Percentiles rank a stretch among this genome's conserved stretches.
Evolutionary conservation across 768 basidiomycete species (phyloP).

Genomic region (Atractiella rhizophila): DNA sequence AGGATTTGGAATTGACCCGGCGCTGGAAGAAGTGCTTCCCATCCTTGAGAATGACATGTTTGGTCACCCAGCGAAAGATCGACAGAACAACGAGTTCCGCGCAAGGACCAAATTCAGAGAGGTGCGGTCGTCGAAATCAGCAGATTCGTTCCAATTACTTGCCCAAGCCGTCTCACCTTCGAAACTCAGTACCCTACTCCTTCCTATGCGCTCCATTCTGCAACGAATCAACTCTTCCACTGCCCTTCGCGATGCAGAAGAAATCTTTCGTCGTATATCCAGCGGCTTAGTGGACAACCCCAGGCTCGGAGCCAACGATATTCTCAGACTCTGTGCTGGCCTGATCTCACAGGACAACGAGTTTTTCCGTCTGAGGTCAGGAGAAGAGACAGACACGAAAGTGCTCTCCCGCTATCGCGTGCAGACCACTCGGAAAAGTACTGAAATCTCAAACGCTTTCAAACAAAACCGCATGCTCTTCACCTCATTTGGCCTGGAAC

Average conservation of each 20-base stretch:
- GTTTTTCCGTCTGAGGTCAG: conserved; percentile 36
- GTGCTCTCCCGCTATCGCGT: conserved; percentile 28
- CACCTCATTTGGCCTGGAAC: conserved; percentile 67
- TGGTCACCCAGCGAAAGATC: conserved; percentile 74
- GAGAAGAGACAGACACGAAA: conserved; percentile 6
- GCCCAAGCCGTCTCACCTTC: conserved; percentile 52
- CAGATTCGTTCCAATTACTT: conserved; percentile 61
- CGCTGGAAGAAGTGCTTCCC: conserved; percentile 51
- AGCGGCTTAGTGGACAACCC: conserved; percentile 62
- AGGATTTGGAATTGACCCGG: conserved; percentile 36
- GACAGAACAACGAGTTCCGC: conserved; percentile 55
- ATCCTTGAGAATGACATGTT: conserved; percentile 70
- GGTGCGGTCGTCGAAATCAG: conserved; percentile 51
- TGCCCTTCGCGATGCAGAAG: conserved; percentile 60
- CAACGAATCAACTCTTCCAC: conserved; percentile 57
- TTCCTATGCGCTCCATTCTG: conserved; percentile 59
- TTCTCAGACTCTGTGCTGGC: conserved; percentile 62
- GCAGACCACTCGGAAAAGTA: conserved; percentile 44
- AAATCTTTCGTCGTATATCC: conserved; percentile 57
- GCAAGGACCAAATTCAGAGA: conserved; percentile 71
- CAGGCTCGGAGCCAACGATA: conserved; percentile 38
- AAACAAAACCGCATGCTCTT: conserved; percentile 74
- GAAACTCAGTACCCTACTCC: conserved; percentile 47
- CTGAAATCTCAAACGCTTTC: conserved; percentile 24
- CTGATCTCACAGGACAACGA: conserved; percentile 70